Evolutionary conservation across 2,329 filamentous ascomycete species (phyloP), one percentile per base, ranked within the genome.

Genomic region (Cercospora sp.): DNA sequence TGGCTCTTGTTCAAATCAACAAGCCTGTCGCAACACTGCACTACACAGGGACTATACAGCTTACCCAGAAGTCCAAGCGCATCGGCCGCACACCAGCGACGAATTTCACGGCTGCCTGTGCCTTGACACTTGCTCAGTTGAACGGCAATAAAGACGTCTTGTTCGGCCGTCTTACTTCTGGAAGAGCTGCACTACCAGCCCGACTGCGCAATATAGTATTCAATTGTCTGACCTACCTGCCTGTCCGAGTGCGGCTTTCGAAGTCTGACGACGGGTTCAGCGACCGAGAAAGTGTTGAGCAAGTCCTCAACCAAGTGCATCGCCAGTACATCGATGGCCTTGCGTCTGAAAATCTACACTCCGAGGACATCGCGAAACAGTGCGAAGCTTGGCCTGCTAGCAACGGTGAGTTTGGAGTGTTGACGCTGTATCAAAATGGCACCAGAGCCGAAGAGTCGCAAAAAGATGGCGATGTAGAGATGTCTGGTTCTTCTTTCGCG

Each of bases 151-250:
- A 57, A 7, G 63, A 68, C 18, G 60, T 68, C 3, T 7, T 65
- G 10, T 68, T 68, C 23, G 66, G 66, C 33, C 57, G 28, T 26
- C 53, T 68, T 20, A 65, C 62, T 3, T 64, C 61, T 9, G 66
- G 66, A 13, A 45, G 66, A 55, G 65, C 59, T 6, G 58, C 58
- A 42, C 58, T 60, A 18, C 58, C 58, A 3, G 20, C 18, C 3
- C 33, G 13, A 12, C 33, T 60, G 58, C 30, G 58, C 20, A 40
- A 60, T 4, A 40, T 60, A 33, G 58, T 60, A 3, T 60, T 26
- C 40, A 60, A 60, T 26, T 60, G 58, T 42, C 33, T 60, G 31
- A 60, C 58, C 12, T 40, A 36, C 13, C 18, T 60, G 33, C 58
- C 58, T 20, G 58, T 60, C 4, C 58, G 58, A 2, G 58, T 60